A percentile compares a stretch with the other conserved stretches of the same genome.
Conservation (phyloP, 2,329 filamentous ascomycete genomes). For the Didymella pomorum region DNA sequence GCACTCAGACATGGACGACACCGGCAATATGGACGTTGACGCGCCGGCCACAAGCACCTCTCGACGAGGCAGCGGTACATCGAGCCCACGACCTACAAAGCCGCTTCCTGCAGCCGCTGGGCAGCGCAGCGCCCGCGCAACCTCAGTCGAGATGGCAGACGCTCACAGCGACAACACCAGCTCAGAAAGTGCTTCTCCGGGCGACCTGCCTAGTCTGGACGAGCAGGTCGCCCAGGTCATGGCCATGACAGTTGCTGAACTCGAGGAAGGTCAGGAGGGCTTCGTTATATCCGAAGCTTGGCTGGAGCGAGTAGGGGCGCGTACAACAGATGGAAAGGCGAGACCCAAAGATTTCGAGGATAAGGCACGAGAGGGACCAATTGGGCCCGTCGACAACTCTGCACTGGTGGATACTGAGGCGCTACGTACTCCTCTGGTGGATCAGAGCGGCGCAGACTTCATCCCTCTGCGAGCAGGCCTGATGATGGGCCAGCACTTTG, state of each 20-base stretch:
- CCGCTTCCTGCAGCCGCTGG: conserved; percentile 28
- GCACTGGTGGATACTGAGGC: conserved; percentile 64
- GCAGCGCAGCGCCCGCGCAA: conserved; percentile 44
- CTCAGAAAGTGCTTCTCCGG: conserved; percentile 26
- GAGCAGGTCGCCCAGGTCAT: conserved; percentile 79
- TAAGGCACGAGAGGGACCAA: conserved; percentile 65
- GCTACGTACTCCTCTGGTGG: conserved; percentile 36
- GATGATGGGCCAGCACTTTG: conserved; percentile 71
- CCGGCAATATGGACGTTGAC: conserved; percentile 49
- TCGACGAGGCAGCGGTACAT: conserved; percentile 34
- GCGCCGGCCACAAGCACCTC: conserved; percentile 23
- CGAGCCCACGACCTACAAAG: conserved; percentile 40
- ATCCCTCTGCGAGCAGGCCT: conserved; percentile 76
- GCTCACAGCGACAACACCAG: conserved; percentile 39
- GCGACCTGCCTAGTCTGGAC: conserved; percentile 55
- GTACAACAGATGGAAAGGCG: conserved; percentile 43
- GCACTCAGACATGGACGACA: conserved; percentile 63
- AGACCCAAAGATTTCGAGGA: conserved; percentile 64
- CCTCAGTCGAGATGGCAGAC: conserved; percentile 57
- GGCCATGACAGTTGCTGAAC: conserved; percentile 62
- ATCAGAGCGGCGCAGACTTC: conserved; percentile 62
- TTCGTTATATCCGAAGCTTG: conserved; percentile 82
- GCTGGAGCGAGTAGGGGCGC: conserved; percentile 63
- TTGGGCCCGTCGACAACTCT: conserved; percentile 87
- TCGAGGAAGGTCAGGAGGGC: conserved; percentile 76